Percentiles rank a stretch among this genome's conserved stretches.
phyloP scores from a whole-genome alignment of 108 stramenopile genomes.

The Cyclostephanos tholiformis region DNA sequence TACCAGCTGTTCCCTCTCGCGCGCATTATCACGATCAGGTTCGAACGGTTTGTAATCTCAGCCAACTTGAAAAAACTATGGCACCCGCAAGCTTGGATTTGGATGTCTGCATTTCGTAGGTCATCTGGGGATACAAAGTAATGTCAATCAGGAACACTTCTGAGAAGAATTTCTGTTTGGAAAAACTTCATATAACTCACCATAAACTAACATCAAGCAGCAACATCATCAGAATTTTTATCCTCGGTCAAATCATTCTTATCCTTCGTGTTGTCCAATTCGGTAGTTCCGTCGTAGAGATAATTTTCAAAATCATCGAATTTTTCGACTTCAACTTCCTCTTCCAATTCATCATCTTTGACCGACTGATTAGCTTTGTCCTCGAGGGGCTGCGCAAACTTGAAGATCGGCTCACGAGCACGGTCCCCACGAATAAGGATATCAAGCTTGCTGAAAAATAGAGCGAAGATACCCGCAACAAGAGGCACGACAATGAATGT shows the following conservation, averaged over 20 bases:
- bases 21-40: slow-evolving; percentile 78
- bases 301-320: slow-evolving; percentile 16
- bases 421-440: slow-evolving; percentile 64
- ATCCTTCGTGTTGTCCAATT: slow-evolving; percentile 9
- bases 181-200: slow-evolving; percentile 2
- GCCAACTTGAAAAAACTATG: slow-evolving; percentile 32
- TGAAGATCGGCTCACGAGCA: slow-evolving; percentile 58
- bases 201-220: slow-evolving; percentile 10
- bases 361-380: slow-evolving; percentile 34
- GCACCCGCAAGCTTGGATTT: slow-evolving; percentile 50
- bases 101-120: slow-evolving; percentile 11
- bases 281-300: slow-evolving; percentile 7
- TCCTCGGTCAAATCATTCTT: slow-evolving; percentile 10
- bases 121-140: not conserved
- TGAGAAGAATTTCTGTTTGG: not conserved
- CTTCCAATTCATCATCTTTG: slow-evolving; percentile 12
- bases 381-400: slow-evolving; percentile 17
- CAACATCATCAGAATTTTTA: not conserved
- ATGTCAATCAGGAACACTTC: not conserved
- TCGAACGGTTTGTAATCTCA: slow-evolving; percentile 67
- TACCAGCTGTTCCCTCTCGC: slow-evolving; percentile 62
- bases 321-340: not conserved
- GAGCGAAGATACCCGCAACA: slow-evolving; percentile 49
- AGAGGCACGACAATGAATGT: slow-evolving; percentile 78
- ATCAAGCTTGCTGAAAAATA: slow-evolving; percentile 68